Conservation (phyloP, 176 grass and related monocot genomes). For the Puya raimondii region DNA sequence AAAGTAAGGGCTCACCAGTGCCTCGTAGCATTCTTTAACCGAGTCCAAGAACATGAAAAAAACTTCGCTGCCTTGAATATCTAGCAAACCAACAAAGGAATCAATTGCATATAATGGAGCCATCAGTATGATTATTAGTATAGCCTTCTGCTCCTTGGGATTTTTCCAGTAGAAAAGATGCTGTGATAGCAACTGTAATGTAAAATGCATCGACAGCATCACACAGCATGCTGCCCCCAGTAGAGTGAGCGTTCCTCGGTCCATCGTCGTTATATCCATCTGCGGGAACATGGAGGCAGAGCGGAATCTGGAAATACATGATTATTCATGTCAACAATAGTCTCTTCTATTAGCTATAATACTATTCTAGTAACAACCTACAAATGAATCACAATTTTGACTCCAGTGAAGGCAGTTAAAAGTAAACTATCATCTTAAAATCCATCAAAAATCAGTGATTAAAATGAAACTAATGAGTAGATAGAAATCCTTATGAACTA, state of each 20-base stretch:
- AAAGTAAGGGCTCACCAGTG: conserved; percentile 50
- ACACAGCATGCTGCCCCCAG: conserved; percentile 81
- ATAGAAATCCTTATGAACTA: too few relatives aligned
- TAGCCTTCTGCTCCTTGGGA: conserved; percentile 95
- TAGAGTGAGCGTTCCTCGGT: conserved; percentile 68
- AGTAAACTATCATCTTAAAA: not conserved
- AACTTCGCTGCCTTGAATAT: conserved; percentile 79
- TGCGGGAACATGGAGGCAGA: conserved; percentile 30
- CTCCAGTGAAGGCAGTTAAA: not conserved
- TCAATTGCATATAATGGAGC: conserved; percentile 79
- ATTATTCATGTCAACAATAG: not conserved
- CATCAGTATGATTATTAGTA: conserved; percentile 91
- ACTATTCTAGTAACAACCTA: not conserved
- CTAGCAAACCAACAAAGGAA: conserved; percentile 89
- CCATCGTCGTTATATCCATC: conserved; percentile 80
- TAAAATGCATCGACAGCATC: conserved; percentile 92
- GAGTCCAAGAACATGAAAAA: conserved; percentile 96
- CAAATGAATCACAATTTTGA: not conserved
- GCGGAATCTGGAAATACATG: not conserved
- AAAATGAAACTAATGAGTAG: too few relatives aligned
- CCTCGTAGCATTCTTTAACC: conserved; percentile 96
- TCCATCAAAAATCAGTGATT: too few relatives aligned
- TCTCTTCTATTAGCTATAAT: not conserved
- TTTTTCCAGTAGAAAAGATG: conserved; percentile 99
- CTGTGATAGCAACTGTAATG: conserved; percentile 78